A percentile compares a stretch with the other conserved stretches of the same genome.
Conservation (phyloP, 1,139 yeast species). For the Nakaseomyces glabratus region DNA sequence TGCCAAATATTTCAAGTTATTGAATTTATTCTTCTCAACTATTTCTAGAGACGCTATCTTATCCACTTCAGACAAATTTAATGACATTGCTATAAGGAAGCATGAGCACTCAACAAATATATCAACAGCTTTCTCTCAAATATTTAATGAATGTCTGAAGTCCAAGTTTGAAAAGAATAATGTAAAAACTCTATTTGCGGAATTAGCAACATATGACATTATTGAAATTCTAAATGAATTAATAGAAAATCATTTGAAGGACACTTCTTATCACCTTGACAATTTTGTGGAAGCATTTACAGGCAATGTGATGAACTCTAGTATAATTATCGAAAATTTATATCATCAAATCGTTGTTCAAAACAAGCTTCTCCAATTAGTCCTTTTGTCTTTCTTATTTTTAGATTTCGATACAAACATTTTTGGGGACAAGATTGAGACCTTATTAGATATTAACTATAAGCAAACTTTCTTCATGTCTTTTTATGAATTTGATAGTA, state of each 20-base stretch:
- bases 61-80: constrained; percentile 15
- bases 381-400: constrained; percentile 23
- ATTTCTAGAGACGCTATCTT: constrained; percentile 18
- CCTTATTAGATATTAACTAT: constrained; percentile 22
- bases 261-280: constrained; percentile 5
- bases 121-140: constrained; percentile 27
- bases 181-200: constrained; percentile 29
- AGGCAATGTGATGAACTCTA: constrained; percentile 15
- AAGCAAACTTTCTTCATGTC: constrained; percentile 23
- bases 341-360: constrained; percentile 22
- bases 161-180: constrained; percentile 28
- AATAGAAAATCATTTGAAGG: constrained; percentile 20
- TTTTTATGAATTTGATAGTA: constrained; percentile 22
- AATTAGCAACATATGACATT: constrained; percentile 29
- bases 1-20: constrained; percentile 17
- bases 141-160: constrained; percentile 33
- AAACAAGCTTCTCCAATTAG: constrained; percentile 21
- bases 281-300: constrained; percentile 20
- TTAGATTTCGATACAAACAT: constrained; percentile 24
- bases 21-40: constrained; percentile 24
- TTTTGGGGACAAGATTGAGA: constrained; percentile 18
- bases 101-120: constrained; percentile 16
- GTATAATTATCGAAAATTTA: constrained; percentile 20
- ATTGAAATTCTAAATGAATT: constrained; percentile 19
- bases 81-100: constrained; percentile 20